These are phyloP conservation scores for Ricinus communis DNA, from an alignment of 345 rosid genomes.

Conservation along the genomic window DNA sequence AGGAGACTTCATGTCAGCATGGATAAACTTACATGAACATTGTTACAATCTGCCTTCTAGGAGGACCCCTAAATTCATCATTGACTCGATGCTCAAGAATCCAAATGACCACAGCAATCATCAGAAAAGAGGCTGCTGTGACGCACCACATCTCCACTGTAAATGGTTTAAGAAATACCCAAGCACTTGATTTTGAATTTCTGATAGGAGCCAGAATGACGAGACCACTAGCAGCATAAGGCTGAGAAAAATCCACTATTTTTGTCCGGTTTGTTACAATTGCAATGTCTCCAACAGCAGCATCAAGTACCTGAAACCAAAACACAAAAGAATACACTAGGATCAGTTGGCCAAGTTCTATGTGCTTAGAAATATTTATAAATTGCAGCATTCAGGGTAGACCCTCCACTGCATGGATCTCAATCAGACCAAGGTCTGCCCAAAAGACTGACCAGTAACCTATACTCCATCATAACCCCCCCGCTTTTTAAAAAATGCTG, in stretches of 20 bases:
- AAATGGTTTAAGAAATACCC: constrained; percentile 38
- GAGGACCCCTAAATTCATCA: constrained; percentile 39
- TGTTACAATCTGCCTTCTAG: constrained; percentile 29
- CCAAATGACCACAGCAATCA: constrained; percentile 35
- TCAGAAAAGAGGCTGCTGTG: constrained; percentile 31
- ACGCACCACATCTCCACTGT: constrained; percentile 33
- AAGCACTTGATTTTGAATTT: constrained; percentile 26
- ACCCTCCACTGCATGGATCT: constrained; percentile 10
- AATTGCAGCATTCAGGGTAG: constrained; percentile 2
- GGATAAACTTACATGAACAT: constrained; percentile 25
- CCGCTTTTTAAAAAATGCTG: background rate
- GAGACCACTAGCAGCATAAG: constrained; percentile 42
- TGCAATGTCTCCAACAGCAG: constrained; percentile 77
- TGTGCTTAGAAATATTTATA: constrained; percentile 5
- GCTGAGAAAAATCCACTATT: constrained; percentile 90
- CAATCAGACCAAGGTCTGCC: background rate
- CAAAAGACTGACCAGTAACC: too few relatives aligned
- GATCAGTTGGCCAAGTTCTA: background rate
- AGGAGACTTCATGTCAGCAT: background rate
- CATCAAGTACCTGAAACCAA: constrained; percentile 65
- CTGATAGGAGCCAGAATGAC: constrained; percentile 30
- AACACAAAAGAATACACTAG: constrained; percentile 11
- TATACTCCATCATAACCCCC: background rate
- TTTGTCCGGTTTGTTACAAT: constrained; percentile 74
- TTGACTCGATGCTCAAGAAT: constrained; percentile 35